phyloP scores from a whole-genome alignment of 2,329 filamentous ascomycete genomes.

The Sporothrix brunneoviolacea region DNA sequence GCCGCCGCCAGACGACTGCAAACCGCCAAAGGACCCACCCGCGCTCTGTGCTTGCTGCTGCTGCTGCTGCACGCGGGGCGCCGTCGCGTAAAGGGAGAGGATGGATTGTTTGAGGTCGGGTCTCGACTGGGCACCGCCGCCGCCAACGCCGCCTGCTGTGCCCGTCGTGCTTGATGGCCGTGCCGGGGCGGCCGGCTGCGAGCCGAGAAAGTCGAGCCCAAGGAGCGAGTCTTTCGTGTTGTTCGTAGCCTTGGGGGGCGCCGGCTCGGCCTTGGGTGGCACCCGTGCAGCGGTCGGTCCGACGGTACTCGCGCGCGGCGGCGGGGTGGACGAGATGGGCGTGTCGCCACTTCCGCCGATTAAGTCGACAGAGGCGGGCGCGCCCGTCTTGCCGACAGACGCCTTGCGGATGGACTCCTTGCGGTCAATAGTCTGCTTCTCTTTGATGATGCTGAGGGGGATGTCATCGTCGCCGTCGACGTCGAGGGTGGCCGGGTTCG shows the following conservation, averaged over 20 bases:
- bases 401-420: slow-evolving; percentile 57
- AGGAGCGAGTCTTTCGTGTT: slow-evolving; percentile 82
- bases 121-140: slow-evolving; percentile 60
- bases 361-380: slow-evolving; percentile 50
- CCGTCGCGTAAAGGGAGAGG: slow-evolving; percentile 83
- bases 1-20: slow-evolving; percentile 31
- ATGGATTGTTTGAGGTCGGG: slow-evolving; percentile 97
- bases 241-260: slow-evolving; percentile 55
- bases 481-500: slow-evolving; percentile 83
- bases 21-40: slow-evolving; percentile 61
- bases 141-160: slow-evolving; percentile 39
- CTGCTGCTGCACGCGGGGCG: slow-evolving; percentile 65
- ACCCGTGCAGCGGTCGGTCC: slow-evolving; percentile 56
- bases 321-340: slow-evolving; percentile 37
- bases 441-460: slow-evolving; percentile 54
- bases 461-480: slow-evolving; percentile 81
- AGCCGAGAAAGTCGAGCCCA: slow-evolving; percentile 86
- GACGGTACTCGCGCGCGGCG: slow-evolving; percentile 67
- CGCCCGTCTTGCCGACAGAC: slow-evolving; percentile 39
- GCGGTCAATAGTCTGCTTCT: slow-evolving; percentile 58
- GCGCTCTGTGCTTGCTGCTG: slow-evolving; percentile 50
- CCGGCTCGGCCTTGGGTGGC: slow-evolving; percentile 55
- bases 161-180: slow-evolving; percentile 77
- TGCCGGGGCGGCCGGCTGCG: slow-evolving; percentile 60
- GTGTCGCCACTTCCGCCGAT: slow-evolving; percentile 57